Conservation (phyloP, 2,329 filamentous ascomycete species). For the Colletotrichum incanum region DNA sequence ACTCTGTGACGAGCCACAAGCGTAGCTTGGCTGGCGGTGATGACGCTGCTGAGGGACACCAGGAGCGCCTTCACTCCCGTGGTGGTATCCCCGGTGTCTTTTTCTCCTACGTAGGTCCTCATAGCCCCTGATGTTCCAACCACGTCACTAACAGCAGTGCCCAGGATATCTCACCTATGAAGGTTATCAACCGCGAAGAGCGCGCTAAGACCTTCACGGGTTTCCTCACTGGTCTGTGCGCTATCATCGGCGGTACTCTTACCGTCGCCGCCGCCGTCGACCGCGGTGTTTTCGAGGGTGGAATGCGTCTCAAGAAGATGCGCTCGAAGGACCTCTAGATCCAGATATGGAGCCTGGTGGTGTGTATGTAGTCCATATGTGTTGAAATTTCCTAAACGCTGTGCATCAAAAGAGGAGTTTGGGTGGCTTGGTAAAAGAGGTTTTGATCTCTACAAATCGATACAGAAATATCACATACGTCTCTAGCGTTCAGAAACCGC, state of each 20-base stretch:
- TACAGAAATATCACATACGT: slow-evolving; percentile 10
- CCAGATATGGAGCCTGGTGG: neutral
- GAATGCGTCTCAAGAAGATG: slow-evolving; percentile 88
- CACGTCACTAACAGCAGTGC: slow-evolving; percentile 44
- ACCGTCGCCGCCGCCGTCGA: slow-evolving; percentile 97
- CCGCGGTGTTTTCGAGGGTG: slow-evolving; percentile 91
- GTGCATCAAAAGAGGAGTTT: slow-evolving; percentile 45
- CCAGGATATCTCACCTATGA: slow-evolving; percentile 99
- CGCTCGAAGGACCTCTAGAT: slow-evolving; percentile 73
- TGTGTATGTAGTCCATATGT: slow-evolving; percentile 42
- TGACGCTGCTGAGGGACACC: slow-evolving; percentile 89
- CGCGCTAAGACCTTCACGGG: slow-evolving; percentile 90
- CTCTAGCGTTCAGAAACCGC: neutral
- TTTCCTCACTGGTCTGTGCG: slow-evolving; percentile 94
- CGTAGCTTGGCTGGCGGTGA: slow-evolving; percentile 87
- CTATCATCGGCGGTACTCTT: slow-evolving; percentile 93
- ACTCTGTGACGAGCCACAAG: slow-evolving; percentile 97
- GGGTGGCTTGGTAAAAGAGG: slow-evolving; percentile 39
- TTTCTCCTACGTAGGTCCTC: slow-evolving; percentile 89
- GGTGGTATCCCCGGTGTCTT: slow-evolving; percentile 98
- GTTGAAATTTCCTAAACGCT: slow-evolving; percentile 30
- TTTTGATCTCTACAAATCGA: slow-evolving; percentile 33
- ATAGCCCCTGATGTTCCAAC: neutral
- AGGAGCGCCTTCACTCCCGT: slow-evolving; percentile 89
- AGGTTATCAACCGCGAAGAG: slow-evolving; percentile 97